Conservation (phyloP, 345 rosid genomes). For the Moricandia moricandioides region DNA sequence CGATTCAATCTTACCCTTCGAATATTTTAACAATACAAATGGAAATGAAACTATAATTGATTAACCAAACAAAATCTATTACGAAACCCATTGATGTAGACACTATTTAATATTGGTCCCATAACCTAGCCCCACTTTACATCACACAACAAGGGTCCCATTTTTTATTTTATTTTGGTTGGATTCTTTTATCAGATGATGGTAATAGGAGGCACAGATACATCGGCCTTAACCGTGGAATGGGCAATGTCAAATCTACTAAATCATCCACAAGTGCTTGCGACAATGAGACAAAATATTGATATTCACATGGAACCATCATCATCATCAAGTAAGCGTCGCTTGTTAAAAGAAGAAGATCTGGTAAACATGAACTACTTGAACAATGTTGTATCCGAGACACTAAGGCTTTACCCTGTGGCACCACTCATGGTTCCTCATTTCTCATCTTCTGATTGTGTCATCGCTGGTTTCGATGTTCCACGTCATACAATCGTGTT, state of each 20-base stretch:
- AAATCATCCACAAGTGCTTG: conserved; percentile 30
- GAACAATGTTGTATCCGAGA: conserved; percentile 39
- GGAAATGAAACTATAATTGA: background rate
- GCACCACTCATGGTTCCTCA: conserved; percentile 49
- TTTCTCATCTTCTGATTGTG: conserved; percentile 42
- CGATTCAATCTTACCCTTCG: too few species aligned
- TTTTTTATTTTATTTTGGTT: background rate
- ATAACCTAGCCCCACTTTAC: background rate
- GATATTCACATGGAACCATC: conserved; percentile 11
- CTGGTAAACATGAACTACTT: conserved; percentile 34
- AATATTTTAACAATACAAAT: background rate
- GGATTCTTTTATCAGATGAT: conserved; percentile 30
- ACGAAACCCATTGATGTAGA: background rate
- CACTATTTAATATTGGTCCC: background rate
- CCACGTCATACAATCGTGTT: conserved; percentile 41
- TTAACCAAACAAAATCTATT: background rate
- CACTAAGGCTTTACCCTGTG: conserved; percentile 42
- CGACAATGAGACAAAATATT: conserved; percentile 25
- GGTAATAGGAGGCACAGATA: conserved; percentile 40
- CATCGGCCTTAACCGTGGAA: conserved; percentile 34
- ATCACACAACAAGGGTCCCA: conserved; percentile 7
- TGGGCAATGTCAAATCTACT: conserved; percentile 35
- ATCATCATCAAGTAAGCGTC: conserved; percentile 10
- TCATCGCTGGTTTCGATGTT: conserved; percentile 39
- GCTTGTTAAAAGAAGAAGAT: conserved; percentile 36